phyloP scores from a whole-genome alignment of 2,329 filamentous ascomycete genomes.

The Incumbomyces lentus region DNA sequence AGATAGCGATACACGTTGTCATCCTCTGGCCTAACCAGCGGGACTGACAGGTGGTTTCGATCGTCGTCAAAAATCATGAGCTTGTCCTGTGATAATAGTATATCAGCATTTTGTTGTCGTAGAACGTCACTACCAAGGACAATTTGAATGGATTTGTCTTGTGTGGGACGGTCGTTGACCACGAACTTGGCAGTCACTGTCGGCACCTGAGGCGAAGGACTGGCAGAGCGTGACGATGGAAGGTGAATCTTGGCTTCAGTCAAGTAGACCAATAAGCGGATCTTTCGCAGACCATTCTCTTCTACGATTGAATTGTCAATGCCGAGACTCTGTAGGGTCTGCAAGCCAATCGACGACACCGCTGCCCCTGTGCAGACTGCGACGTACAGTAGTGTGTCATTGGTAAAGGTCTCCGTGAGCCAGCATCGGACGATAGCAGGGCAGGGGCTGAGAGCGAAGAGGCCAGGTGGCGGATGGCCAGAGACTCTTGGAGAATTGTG shows the following conservation, averaged over 20 bases:
- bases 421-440: constrained; percentile 94
- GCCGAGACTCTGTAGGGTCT: constrained; percentile 64
- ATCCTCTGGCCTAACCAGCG: constrained; percentile 85
- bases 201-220: constrained; percentile 68
- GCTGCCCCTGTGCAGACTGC: constrained; percentile 88
- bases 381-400: constrained; percentile 79
- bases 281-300: constrained; percentile 54
- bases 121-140: constrained; percentile 85
- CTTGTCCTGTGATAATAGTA: constrained; percentile 84
- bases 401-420: constrained; percentile 82
- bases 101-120: constrained; percentile 74
- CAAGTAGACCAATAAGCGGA: constrained; percentile 75
- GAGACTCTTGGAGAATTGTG: constrained; percentile 61
- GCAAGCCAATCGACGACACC: constrained; percentile 68
- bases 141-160: constrained; percentile 59
- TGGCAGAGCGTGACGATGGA: constrained; percentile 60
- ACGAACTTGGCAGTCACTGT: constrained; percentile 71
- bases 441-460: constrained; percentile 77
- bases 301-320: constrained; percentile 57
- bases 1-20: constrained; percentile 70
- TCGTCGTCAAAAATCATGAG: constrained; percentile 82
- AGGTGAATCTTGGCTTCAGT: constrained; percentile 80
- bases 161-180: constrained; percentile 46
- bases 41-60: constrained; percentile 75
- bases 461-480: constrained; percentile 58